A percentile compares a stretch with the other conserved stretches of the same genome.
These are phyloP conservation scores for Phytophthora pluvialis DNA, from an alignment of 352 stramenopile genomes.

Conservation along the genomic window DNA sequence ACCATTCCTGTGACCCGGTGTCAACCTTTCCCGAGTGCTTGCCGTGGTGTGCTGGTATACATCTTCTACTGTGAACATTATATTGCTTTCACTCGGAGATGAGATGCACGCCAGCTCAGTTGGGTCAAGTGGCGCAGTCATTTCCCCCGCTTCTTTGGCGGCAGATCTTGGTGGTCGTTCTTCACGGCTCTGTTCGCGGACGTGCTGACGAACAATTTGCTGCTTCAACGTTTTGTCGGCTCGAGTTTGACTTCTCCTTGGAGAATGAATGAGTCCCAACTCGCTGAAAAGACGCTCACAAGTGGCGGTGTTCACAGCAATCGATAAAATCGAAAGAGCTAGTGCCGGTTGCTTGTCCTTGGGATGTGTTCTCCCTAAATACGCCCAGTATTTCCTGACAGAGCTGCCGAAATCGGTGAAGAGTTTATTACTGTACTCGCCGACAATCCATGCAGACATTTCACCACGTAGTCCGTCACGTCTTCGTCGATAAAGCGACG, in stretches of 20 bases:
- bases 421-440: background rate
- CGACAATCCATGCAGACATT: slow-evolving; percentile 3
- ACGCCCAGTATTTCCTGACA: background rate
- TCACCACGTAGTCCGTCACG: background rate
- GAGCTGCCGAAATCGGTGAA: background rate
- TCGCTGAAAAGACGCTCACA: too few relatives aligned
- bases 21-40: too few relatives aligned
- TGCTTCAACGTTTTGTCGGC: slow-evolving; percentile 4
- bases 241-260: slow-evolving; percentile 5
- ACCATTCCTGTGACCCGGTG: background rate
- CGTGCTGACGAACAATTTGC: slow-evolving; percentile 7
- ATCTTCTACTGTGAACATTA: background rate
- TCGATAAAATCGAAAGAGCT: background rate
- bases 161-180: background rate
- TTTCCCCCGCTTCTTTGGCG: background rate
- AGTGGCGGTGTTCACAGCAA: slow-evolving; percentile 13
- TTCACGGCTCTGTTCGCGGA: slow-evolving; percentile 3
- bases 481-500: background rate
- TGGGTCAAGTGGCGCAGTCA: slow-evolving; percentile 1
- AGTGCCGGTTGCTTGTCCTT: background rate
- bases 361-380: background rate
- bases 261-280: slow-evolving; percentile 7
- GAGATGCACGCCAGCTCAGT: background rate
- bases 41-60: background rate
- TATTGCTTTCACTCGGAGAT: background rate